Conservation (phyloP, 2,329 filamentous ascomycete species). For the Pyrenophora teres region DNA sequence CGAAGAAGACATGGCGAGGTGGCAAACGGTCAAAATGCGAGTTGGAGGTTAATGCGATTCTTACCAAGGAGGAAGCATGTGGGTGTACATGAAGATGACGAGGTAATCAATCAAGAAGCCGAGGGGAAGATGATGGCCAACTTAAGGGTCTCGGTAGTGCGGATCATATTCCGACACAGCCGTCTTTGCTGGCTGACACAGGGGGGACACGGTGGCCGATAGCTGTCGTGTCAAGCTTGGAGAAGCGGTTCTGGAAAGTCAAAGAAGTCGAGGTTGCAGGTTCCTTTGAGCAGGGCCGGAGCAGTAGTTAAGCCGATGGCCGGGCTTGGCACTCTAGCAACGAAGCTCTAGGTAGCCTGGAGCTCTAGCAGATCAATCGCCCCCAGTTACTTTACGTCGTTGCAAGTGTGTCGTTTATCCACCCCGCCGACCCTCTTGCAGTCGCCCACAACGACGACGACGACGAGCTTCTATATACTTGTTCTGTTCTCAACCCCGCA, state of each 20-base stretch:
- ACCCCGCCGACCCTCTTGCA: slow-evolving; percentile 15
- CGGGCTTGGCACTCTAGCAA: slow-evolving; percentile 23
- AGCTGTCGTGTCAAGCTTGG: slow-evolving; percentile 17
- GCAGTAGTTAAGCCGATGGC: slow-evolving; percentile 18
- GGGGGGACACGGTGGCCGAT: slow-evolving; percentile 41
- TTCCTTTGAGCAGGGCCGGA: slow-evolving; percentile 12
- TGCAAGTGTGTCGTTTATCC: slow-evolving; percentile 9
- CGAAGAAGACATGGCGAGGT: slow-evolving; percentile 48
- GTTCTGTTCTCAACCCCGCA: background rate
- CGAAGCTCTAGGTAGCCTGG: slow-evolving; percentile 37
- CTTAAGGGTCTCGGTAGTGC: slow-evolving; percentile 24
- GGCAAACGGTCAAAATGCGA: slow-evolving; percentile 1
- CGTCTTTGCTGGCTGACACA: slow-evolving; percentile 20
- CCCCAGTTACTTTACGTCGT: slow-evolving; percentile 21
- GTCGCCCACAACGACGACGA: background rate
- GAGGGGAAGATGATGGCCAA: slow-evolving; percentile 28
- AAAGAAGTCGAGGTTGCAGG: slow-evolving; percentile 14
- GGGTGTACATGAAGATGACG: slow-evolving; percentile 18
- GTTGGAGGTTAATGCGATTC: slow-evolving; percentile 26
- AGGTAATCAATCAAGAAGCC: slow-evolving; percentile 26
- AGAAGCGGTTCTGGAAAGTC: slow-evolving; percentile 22
- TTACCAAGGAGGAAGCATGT: slow-evolving; percentile 31
- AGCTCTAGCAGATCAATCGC: slow-evolving; percentile 35
- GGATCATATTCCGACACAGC: slow-evolving; percentile 27
- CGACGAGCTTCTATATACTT: slow-evolving; percentile 3